A percentile compares a stretch with the other conserved stretches of the same genome.
Evolutionary conservation across 257 asterid genomes (phyloP).

Genomic region (Solanum chmielewskii): DNA sequence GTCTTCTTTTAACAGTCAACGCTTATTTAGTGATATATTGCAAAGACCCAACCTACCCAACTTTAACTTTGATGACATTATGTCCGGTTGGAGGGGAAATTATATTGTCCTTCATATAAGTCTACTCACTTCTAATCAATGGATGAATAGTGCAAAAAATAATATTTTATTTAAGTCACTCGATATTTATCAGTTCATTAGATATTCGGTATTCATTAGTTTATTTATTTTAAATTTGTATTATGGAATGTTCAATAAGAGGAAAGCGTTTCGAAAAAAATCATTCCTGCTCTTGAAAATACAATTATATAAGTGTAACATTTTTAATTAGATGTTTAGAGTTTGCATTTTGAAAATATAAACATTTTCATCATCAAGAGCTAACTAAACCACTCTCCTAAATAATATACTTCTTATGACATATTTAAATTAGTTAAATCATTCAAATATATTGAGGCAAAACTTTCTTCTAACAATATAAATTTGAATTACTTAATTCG

Average conservation of each 20-base stretch:
- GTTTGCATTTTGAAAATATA: rapidly evolving
- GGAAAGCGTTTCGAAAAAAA: rapidly evolving
- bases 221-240: background rate
- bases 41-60: background rate
- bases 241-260: background rate
- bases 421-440: background rate
- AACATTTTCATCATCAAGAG: background rate
- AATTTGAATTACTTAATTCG: too few relatives aligned
- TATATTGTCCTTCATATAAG: background rate
- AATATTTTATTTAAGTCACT: background rate
- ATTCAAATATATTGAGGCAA: background rate
- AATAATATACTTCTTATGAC: background rate
- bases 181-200: background rate
- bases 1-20: rapidly evolving
- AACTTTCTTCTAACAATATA: background rate
- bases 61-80: background rate
- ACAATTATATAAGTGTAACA: background rate
- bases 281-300: too few relatives aligned
- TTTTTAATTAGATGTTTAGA: background rate
- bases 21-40: background rate
- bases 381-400: background rate
- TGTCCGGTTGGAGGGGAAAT: background rate
- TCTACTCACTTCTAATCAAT: background rate
- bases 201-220: background rate
- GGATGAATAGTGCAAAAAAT: background rate